Percentiles rank a stretch among this genome's conserved stretches.
phyloP scores from a whole-genome alignment of 2,329 filamentous ascomycete species.

The Pseudogymnoascus sp. region DNA sequence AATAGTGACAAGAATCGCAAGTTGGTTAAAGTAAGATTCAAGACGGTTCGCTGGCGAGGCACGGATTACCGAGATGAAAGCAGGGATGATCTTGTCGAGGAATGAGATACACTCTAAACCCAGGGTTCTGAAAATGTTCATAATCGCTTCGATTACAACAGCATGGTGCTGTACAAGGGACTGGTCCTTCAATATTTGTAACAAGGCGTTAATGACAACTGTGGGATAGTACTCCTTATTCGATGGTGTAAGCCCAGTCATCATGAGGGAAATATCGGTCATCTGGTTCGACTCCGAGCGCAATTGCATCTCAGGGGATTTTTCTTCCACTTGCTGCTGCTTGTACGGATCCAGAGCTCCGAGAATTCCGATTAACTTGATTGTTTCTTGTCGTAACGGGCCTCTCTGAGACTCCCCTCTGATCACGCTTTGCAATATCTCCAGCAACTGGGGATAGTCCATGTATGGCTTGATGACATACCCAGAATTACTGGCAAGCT shows the following conservation, averaged over 20 bases:
- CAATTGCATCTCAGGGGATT: slow-evolving; percentile 71
- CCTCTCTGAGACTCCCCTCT: slow-evolving; percentile 81
- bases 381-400: slow-evolving; percentile 82
- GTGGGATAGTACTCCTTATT: slow-evolving; percentile 98
- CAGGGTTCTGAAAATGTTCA: slow-evolving; percentile 96
- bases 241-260: slow-evolving; percentile 92
- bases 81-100: slow-evolving; percentile 86
- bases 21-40: slow-evolving; percentile 95
- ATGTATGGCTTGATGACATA: slow-evolving; percentile 96
- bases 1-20: slow-evolving; percentile 87
- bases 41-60: slow-evolving; percentile 70
- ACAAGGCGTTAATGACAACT: slow-evolving; percentile 90
- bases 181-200: slow-evolving; percentile 84
- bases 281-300: slow-evolving; percentile 57
- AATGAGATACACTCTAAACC: slow-evolving; percentile 95
- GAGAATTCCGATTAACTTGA: slow-evolving; percentile 91
- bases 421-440: slow-evolving; percentile 88
- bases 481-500: slow-evolving; percentile 89
- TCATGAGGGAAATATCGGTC: slow-evolving; percentile 94
- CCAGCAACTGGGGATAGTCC: slow-evolving; percentile 88
- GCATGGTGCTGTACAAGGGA: slow-evolving; percentile 89
- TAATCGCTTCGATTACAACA: slow-evolving; percentile 91
- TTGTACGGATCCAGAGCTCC: slow-evolving; percentile 94
- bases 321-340: slow-evolving; percentile 89
- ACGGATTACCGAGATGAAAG: slow-evolving; percentile 82